phyloP scores from a whole-genome alignment of 192 early-diverging fungal genomes.

The Entrophospora sp. region DNA sequence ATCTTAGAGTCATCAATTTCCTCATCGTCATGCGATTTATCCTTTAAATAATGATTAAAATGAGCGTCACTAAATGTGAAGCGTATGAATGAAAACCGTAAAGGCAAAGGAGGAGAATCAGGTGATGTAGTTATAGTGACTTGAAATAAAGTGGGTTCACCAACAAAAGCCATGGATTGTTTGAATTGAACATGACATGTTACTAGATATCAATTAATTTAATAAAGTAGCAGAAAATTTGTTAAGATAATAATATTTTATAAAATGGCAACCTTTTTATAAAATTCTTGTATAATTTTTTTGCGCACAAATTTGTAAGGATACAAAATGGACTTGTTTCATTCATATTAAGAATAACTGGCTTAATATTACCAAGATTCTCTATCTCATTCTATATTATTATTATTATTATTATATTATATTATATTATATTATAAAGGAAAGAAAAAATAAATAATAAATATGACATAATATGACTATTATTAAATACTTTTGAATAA shows the following conservation, averaged over 20 bases:
- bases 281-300: too few species aligned
- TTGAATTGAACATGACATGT: constrained; percentile 38
- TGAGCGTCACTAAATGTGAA: constrained; percentile 49
- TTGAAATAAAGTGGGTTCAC: constrained; percentile 48
- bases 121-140: constrained; percentile 35
- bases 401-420: neutral
- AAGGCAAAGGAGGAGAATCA: constrained; percentile 34
- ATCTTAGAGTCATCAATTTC: constrained; percentile 19
- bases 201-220: constrained; percentile 16
- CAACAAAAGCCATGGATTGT: constrained; percentile 43
- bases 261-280: too few species aligned
- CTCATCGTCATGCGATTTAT: constrained; percentile 21
- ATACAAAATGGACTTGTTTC: constrained; percentile 16
- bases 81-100: constrained; percentile 40
- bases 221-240: too few species aligned
- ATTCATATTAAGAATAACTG: constrained; percentile 14
- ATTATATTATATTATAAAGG: neutral
- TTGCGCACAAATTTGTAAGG: too few species aligned
- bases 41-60: constrained; percentile 45
- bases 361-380: neutral
- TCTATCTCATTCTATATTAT: neutral
- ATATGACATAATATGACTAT: too few species aligned
- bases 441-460: neutral
- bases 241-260: too few species aligned
- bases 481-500: too few species aligned